Evolutionary conservation across 1,284 basidiomycete genomes (phyloP).

Genomic region (Cerrena zonata): DNA sequence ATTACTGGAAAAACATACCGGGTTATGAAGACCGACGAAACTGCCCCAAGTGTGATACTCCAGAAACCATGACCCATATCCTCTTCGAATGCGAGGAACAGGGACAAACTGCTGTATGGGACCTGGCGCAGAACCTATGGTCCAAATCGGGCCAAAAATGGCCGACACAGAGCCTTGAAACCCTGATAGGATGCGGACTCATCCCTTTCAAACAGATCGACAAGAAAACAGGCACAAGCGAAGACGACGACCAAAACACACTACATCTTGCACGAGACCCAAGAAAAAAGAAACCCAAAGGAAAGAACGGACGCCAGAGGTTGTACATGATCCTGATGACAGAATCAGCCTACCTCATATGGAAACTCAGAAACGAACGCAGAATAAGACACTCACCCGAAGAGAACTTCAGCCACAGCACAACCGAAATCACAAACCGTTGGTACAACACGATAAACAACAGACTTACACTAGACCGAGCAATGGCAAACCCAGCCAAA

Average conservation of each 20-base stretch:
- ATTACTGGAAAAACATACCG: conserved; percentile 25
- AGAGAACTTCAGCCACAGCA: not conserved
- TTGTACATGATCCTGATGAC: conserved; percentile 23
- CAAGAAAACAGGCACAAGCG: not conserved
- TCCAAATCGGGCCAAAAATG: conserved; percentile 5
- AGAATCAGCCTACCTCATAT: conserved; percentile 25
- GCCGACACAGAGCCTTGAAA: conserved; percentile 4
- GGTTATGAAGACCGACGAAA: conserved; percentile 16
- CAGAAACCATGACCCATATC: conserved; percentile 28
- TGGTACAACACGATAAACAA: conserved; percentile 9
- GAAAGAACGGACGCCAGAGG: too few relatives aligned
- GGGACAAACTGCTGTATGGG: conserved; percentile 24
- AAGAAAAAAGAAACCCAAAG: too few relatives aligned
- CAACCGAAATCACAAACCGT: not conserved
- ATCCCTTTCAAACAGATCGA: not conserved
- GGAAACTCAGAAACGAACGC: too few relatives aligned
- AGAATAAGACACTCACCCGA: not conserved
- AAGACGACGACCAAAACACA: too few relatives aligned
- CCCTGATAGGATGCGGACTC: conserved; percentile 5
- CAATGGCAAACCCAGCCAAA: not conserved
- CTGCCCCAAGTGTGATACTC: conserved; percentile 19
- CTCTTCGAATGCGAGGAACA: conserved; percentile 21
- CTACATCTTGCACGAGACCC: too few relatives aligned
- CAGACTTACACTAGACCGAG: not conserved
- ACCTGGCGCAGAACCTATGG: conserved; percentile 12